Evolutionary conservation across 305 asterid species (phyloP), one percentile per base, ranked within the genome.

Genomic region (Solanum chacoense): DNA sequence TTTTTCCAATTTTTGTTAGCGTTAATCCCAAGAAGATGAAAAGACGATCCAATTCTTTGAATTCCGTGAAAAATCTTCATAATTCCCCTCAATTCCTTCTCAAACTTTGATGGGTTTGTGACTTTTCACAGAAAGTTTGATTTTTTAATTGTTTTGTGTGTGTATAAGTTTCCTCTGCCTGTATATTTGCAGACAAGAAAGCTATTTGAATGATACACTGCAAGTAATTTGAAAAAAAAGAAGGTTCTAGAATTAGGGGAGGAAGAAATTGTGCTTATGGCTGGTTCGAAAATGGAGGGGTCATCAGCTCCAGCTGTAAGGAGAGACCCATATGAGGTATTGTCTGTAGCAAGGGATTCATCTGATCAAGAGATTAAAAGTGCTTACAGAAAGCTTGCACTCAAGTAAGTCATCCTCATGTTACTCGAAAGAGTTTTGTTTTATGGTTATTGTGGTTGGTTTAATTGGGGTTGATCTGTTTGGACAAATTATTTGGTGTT

Each of bases 311-410:
- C 95, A 29, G 94, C 93, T 20, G 34, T 93, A 93, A 92, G 99
- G 90, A 92, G 97, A 90, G 99, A 98, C 90, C 99, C 99, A 0
- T 98, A 98, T 89, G 99, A 95, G 93, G 99, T 98, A 87, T 93
- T 98, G 88, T 91, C 88, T 77, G 99, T 98, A 34, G 84, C 98
- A n/a, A 95, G 93, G 91, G 99, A 98, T 85, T 93, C 98, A 88
- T 92, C 99, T 87, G 99, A 98, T 91, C 98, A 96, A 90, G 99
- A 96, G 88, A 96, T 98, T 85, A 98, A 95, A 93, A 93, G 98
- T 89, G 98, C 99, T 87, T 98, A 96, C 80, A 92, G 99, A 89
- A 98, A 95, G 92, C 99, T 98, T 88, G 99, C 99, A 88, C 98
- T 98, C 87, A 98, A 95, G 99, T 98, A 92, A 85, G 96, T 81